These are phyloP conservation scores for Leucocoprinus gongylophorus DNA, from an alignment of 1,284 basidiomycete species.

Conservation along the genomic window DNA sequence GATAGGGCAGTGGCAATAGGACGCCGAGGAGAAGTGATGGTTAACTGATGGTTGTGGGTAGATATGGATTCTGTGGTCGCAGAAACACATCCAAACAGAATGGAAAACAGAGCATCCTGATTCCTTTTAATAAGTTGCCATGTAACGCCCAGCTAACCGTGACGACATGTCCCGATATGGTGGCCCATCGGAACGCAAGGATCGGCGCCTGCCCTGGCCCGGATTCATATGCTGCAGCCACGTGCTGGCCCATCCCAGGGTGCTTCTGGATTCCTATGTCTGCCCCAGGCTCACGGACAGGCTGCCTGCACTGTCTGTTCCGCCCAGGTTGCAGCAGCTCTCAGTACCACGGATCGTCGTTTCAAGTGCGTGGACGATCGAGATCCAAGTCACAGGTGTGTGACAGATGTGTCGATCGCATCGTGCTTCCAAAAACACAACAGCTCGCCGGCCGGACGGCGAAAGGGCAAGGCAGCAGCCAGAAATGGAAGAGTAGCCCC, in stretches of 20 bases:
- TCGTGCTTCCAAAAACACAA: conserved; percentile 4
- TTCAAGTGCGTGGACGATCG: conserved; percentile 3
- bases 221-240: neutral
- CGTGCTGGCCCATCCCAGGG: neutral
- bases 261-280: neutral
- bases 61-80: conserved; percentile 11
- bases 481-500: conserved; percentile 1
- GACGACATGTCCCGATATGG: conserved; percentile 10
- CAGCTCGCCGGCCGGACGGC: conserved; percentile 10
- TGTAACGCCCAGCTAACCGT: conserved; percentile 8
- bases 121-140: conserved; percentile 7
- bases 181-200: neutral
- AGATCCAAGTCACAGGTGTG: conserved; percentile 6
- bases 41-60: conserved; percentile 5
- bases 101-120: conserved; percentile 3
- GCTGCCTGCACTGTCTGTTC: neutral
- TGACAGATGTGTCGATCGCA: conserved; percentile 12
- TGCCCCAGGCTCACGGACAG: neutral
- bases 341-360: conserved; percentile 2
- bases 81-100: conserved; percentile 5
- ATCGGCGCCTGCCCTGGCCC: conserved; percentile 6
- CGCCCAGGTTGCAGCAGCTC: neutral
- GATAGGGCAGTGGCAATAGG: conserved; percentile 5
- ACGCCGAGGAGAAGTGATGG: conserved; percentile 4
- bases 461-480: neutral